Evolutionary conservation across 169 alveolate genomes (phyloP).

Genomic region (Eimeria sp.): DNA sequence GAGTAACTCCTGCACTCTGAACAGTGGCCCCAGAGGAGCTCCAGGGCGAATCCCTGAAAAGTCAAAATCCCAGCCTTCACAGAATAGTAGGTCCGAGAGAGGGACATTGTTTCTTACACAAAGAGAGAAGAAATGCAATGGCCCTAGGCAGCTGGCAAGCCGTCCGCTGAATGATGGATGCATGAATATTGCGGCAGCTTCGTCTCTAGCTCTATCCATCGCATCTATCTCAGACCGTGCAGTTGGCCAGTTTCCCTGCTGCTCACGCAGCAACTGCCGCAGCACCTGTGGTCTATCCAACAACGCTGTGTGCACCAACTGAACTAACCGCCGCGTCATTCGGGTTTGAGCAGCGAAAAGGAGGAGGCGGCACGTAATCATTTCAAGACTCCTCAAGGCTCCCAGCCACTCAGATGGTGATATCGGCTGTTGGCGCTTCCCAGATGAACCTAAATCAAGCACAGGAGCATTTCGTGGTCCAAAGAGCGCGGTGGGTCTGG

Average conservation of each 20-base stretch:
- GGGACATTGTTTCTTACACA: not conserved
- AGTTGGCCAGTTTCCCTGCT: constrained; percentile 52
- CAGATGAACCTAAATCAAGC: not conserved
- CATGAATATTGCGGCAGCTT: not conserved
- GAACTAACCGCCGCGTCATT: constrained; percentile 16
- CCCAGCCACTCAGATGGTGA: not conserved
- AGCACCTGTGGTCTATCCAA: not conserved
- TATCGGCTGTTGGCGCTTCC: not conserved
- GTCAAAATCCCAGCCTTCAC: constrained; percentile 61
- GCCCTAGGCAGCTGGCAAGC: constrained; percentile 43
- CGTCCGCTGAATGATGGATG: constrained; percentile 11
- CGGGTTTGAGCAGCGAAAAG: constrained; percentile 23
- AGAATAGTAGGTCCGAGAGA: constrained; percentile 48
- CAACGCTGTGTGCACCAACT: constrained; percentile 35
- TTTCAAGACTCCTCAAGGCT: constrained; percentile 25
- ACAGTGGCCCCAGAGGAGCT: not conserved
- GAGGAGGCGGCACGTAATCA: not conserved
- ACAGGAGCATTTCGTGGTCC: not conserved
- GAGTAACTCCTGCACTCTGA: constrained; percentile 26
- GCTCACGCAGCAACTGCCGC: constrained; percentile 31
- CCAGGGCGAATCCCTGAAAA: constrained; percentile 10
- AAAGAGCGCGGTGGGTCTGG: not conserved
- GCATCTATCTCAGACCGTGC: constrained; percentile 11
- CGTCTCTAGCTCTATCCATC: constrained; percentile 45
- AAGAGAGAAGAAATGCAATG: constrained; percentile 52